Conservation (phyloP, 2,329 filamentous ascomycete genomes). For the Thelonectria rubi region DNA sequence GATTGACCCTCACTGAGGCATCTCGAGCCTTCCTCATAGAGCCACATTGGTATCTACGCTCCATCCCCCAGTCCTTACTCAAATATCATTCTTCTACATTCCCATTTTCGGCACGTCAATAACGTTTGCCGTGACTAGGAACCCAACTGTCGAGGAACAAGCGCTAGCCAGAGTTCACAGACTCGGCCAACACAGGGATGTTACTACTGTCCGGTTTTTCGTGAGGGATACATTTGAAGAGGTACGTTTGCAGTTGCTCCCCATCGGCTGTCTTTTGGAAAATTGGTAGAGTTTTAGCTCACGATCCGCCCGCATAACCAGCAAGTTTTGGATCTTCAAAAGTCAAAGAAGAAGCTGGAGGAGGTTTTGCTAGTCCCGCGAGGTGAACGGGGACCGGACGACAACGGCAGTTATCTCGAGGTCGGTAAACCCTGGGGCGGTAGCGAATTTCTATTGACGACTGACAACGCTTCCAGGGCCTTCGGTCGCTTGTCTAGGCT, state of each 20-base stretch:
- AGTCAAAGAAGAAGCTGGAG: conserved; percentile 26
- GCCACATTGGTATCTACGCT: conserved; percentile 52
- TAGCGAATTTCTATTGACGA: no score
- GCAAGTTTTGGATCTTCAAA: conserved; percentile 29
- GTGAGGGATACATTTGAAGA: conserved; percentile 52
- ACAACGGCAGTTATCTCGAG: no score
- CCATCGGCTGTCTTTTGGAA: no score
- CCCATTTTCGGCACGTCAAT: neutral
- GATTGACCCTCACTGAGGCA: conserved; percentile 57
- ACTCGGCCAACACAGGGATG: conserved; percentile 47
- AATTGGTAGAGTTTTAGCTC: no score
- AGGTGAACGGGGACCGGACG: no score
- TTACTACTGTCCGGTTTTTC: conserved; percentile 51
- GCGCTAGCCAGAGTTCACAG: conserved; percentile 52
- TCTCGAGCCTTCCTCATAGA: conserved; percentile 60
- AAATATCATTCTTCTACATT: conserved; percentile 2
- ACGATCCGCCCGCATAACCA: neutral
- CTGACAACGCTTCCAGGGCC: no score
- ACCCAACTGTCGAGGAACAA: conserved; percentile 55
- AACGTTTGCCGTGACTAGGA: conserved; percentile 41
- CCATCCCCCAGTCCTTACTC: no score
- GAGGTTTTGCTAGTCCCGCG: conserved; percentile 12
- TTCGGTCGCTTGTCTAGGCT: no score
- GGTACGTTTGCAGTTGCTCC: conserved; percentile 21
- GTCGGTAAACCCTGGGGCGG: no score